Base-by-base conservation (phyloP, 495 filamentous ascomycete genomes). In the Penicillium egyptiacum region DNA sequence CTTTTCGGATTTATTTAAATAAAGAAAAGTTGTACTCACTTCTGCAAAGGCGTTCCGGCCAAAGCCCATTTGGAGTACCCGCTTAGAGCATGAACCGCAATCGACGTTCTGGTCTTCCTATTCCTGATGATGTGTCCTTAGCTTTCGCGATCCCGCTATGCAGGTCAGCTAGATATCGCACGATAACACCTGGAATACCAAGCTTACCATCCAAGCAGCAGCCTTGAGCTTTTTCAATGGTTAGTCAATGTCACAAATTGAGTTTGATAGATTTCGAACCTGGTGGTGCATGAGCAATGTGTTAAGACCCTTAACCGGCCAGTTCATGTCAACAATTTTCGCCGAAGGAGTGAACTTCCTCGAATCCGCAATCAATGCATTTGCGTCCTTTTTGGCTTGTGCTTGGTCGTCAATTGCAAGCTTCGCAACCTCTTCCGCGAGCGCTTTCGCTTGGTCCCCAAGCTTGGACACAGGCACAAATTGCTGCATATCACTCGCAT, bases 151-250 rank as follows among this genome's bases (percentile, higher is more conserved):
- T 73, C 59, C 11, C 81, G 60, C 69, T 72, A 20, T 4, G 23
- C 16, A 46, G 6, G 17, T 53, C 25, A 53, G 39, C 14, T 55
- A 37, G 30, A 12, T 10, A 17, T 41, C 3, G 11, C 37, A 2
- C 26, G 6, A 50, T 20, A 30, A 16, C 1, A 43, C 6, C 3
- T 14, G 9, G 7, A 11, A 3, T 11, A 3, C 14, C 12, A 19
- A 6, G 14, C 61, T 61, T 47, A 74, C 69, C 85, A 87, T 87
- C 67, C 81, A 86, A 0, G 75, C 76, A 5, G 74, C 75, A 17
- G 79, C 83, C 1, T 82, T 55, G 17, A 88, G 54, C 70, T 71
- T 17, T 47, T 57, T 1, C 9, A 1, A 14, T 17, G 11, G 53
- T 70, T 54, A 70, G 53, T 40, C 30, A 6, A 28, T 48, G 17